Evolutionary conservation across 345 rosid genomes (phyloP).

Genomic region (Laguncularia racemosa): DNA sequence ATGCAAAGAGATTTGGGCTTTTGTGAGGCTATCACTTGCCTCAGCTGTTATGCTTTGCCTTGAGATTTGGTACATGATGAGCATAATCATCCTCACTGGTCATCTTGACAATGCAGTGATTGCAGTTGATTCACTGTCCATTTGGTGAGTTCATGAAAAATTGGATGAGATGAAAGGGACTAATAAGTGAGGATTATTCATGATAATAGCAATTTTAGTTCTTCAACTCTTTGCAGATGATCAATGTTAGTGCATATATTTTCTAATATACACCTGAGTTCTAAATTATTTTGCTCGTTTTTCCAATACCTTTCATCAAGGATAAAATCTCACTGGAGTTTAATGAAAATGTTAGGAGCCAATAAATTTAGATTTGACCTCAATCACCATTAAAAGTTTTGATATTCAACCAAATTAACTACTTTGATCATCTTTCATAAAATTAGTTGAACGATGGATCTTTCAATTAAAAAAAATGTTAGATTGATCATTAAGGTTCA

Average conservation of each 20-base stretch:
- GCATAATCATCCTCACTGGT: constrained; percentile 61
- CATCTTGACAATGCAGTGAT: constrained; percentile 62
- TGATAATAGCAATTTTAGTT: not conserved
- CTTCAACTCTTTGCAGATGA: not conserved
- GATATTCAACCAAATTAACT: too few relatives aligned
- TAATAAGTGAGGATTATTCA: not conserved
- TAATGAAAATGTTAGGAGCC: too few relatives aligned
- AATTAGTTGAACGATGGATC: too few relatives aligned
- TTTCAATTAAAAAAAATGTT: too few relatives aligned
- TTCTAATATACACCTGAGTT: not conserved
- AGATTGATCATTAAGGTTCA: too few relatives aligned
- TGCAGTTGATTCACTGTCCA: constrained; percentile 70
- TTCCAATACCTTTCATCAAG: too few relatives aligned
- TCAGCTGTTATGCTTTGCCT: constrained; percentile 86
- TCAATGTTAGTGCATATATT: too few relatives aligned
- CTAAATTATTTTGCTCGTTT: not conserved
- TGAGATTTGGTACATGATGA: constrained; percentile 85
- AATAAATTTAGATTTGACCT: too few relatives aligned
- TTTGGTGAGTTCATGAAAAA: constrained; percentile 46
- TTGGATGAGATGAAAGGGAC: not conserved
- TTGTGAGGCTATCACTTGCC: constrained; percentile 67
- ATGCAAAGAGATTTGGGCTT: constrained; percentile 60
- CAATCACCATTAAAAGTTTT: too few relatives aligned
- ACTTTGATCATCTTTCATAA: too few relatives aligned
- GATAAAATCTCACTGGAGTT: too few relatives aligned